Conservation (phyloP, 2,329 filamentous ascomycete genomes). For the Aspergillus japonicus region DNA sequence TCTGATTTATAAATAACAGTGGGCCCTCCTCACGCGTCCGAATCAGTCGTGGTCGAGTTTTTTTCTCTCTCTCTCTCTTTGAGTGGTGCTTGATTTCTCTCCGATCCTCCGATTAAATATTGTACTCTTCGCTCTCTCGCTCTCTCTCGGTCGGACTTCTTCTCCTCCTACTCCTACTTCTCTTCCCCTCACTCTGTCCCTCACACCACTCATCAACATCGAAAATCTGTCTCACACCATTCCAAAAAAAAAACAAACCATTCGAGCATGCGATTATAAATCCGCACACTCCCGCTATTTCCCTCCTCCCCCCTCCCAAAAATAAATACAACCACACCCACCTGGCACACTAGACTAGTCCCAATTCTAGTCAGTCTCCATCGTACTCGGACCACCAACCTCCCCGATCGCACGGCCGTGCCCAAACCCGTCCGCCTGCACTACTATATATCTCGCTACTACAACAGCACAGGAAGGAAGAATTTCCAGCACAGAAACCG, state of each 20-base stretch:
- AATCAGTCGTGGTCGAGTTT: not conserved
- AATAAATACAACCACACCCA: too few relatives aligned
- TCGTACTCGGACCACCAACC: not conserved
- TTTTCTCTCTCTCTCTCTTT: not conserved
- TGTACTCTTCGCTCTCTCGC: not conserved
- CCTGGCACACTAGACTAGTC: not conserved
- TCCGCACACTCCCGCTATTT: not conserved
- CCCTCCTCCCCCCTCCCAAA: too few relatives aligned
- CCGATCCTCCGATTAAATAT: not conserved
- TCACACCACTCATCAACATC: not conserved
- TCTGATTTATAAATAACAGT: not conserved
- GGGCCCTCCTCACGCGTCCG: not conserved
- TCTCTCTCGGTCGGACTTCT: not conserved
- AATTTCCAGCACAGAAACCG: not conserved
- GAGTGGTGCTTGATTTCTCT: not conserved
- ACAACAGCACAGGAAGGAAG: not conserved
- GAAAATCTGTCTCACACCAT: too few relatives aligned
- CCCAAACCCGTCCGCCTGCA: too few relatives aligned
- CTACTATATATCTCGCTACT: not conserved
- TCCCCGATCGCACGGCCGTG: not conserved
- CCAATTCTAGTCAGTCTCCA: not conserved
- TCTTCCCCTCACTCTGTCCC: not conserved
- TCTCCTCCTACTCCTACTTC: not conserved
- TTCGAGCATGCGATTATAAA: not conserved
- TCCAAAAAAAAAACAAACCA: too few relatives aligned